Conservation (phyloP, 805 yeast species). For the Wickerhamiella occidentalis region DNA sequence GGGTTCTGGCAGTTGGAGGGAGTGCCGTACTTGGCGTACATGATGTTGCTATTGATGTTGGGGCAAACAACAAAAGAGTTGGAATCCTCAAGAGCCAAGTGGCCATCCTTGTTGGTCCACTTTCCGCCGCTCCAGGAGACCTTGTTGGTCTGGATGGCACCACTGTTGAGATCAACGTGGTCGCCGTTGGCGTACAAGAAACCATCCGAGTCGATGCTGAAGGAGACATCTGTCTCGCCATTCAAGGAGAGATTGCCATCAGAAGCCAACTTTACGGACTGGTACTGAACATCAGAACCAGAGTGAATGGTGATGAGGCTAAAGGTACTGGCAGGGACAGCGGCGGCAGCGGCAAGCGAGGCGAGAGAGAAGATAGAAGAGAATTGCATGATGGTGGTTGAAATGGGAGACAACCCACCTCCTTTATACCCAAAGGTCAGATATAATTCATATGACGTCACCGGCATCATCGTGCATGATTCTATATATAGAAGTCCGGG, state of each 20-base stretch:
- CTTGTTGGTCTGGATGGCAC: background rate
- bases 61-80: too few species aligned
- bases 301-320: constrained; percentile 4
- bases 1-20: too few species aligned
- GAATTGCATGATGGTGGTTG: background rate
- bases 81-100: too few species aligned
- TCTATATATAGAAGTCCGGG: too few species aligned
- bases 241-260: background rate
- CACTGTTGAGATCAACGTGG: background rate
- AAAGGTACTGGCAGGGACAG: background rate
- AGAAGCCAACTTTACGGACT: constrained; percentile 1
- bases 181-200: background rate
- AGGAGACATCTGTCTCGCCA: background rate
- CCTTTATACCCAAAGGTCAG: too few species aligned
- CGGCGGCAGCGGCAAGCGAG: background rate
- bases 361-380: background rate
- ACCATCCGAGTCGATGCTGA: background rate
- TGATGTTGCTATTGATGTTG: too few species aligned
- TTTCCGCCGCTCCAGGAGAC: background rate
- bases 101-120: background rate
- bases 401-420: too few species aligned
- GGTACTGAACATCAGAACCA: constrained; percentile 4
- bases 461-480: too few species aligned
- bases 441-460: too few species aligned
- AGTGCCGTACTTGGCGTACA: too few species aligned